Conservation (phyloP, 2,329 filamentous ascomycete species). For the Hypocreales sp. region DNA sequence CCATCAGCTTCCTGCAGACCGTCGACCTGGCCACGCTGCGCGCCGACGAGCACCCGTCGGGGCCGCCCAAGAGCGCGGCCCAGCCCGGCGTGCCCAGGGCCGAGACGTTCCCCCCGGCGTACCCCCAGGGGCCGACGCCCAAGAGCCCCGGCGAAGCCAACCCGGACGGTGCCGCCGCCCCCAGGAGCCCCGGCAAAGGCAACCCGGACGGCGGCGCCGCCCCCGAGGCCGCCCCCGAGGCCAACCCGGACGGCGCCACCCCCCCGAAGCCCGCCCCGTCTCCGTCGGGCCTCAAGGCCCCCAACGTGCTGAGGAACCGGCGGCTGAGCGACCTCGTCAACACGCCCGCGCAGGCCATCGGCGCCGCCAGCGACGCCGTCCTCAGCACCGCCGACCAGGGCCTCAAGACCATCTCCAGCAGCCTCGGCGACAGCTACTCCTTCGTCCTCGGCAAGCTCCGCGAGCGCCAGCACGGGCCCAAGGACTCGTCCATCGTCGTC, state of each 20-base stretch:
- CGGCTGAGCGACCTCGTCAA: constrained; percentile 77
- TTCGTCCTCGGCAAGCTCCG: constrained; percentile 81
- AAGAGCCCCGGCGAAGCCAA: constrained; percentile 16
- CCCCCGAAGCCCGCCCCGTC: constrained; percentile 21
- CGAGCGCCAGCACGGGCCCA: constrained; percentile 40
- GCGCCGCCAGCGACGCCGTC: constrained; percentile 70
- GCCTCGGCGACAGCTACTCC: constrained; percentile 82
- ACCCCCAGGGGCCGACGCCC: constrained; percentile 27
- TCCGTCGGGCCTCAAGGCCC: constrained; percentile 25
- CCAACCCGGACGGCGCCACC: constrained; percentile 14
- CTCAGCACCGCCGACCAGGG: constrained; percentile 82
- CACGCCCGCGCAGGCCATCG: constrained; percentile 65
- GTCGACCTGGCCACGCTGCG: constrained; percentile 84
- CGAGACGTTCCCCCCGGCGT: constrained; percentile 43
- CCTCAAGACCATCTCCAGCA: constrained; percentile 81
- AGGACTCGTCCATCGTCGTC: constrained; percentile 35
- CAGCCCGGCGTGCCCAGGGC: constrained; percentile 31
- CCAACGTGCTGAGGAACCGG: constrained; percentile 46
- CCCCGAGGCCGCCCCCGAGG: constrained; percentile 15
- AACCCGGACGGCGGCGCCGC: constrained; percentile 16
- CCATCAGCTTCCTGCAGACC: constrained; percentile 86
- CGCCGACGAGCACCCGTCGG: constrained; percentile 59
- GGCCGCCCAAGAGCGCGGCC: constrained; percentile 42
- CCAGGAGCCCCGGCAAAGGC: constrained; percentile 15
- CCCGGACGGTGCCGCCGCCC: constrained; percentile 15